These are phyloP conservation scores for Fusarium veterinarium DNA, from an alignment of 2,329 filamentous ascomycete species.

Conservation along the genomic window DNA sequence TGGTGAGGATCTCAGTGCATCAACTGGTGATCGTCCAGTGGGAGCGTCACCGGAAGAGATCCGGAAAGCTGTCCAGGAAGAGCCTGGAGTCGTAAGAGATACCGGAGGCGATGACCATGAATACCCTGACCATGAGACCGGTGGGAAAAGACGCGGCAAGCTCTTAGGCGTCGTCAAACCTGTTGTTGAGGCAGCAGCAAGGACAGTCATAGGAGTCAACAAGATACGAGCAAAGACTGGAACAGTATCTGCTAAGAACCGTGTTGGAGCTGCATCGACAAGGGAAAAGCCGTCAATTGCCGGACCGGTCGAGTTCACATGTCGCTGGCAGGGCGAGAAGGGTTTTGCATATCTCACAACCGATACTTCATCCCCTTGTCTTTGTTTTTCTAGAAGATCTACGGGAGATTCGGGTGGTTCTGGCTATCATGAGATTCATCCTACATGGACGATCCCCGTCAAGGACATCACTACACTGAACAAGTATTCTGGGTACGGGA, in stretches of 20 bases:
- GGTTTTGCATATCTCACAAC: conserved; percentile 53
- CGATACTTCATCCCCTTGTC: too few species aligned
- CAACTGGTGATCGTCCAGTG: conserved; percentile 36
- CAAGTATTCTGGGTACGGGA: conserved; percentile 81
- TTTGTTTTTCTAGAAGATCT: too few species aligned
- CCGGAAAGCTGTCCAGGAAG: conserved; percentile 62
- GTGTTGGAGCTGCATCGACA: conserved; percentile 54
- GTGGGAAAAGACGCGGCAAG: conserved; percentile 51
- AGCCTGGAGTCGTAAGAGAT: conserved; percentile 48
- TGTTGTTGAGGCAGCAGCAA: conserved; percentile 73
- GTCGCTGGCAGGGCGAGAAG: conserved; percentile 73
- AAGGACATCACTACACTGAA: conserved; percentile 76
- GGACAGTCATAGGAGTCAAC: conserved; percentile 76
- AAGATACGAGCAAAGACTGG: conserved; percentile 71
- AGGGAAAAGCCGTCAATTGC: not conserved
- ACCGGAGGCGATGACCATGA: conserved; percentile 54
- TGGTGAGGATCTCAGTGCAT: conserved; percentile 53
- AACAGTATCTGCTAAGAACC: conserved; percentile 70
- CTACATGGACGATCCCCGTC: conserved; percentile 75
- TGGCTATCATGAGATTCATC: conserved; percentile 56
- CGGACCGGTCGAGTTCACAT: conserved; percentile 79
- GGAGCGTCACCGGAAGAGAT: conserved; percentile 63
- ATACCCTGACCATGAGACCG: conserved; percentile 59
- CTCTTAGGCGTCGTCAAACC: conserved; percentile 72
- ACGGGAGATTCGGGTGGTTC: too few species aligned